Evolutionary conservation across 768 basidiomycete species (phyloP), one percentile per base, ranked within the genome.

Genomic region (Leccinum longicurvipes): DNA sequence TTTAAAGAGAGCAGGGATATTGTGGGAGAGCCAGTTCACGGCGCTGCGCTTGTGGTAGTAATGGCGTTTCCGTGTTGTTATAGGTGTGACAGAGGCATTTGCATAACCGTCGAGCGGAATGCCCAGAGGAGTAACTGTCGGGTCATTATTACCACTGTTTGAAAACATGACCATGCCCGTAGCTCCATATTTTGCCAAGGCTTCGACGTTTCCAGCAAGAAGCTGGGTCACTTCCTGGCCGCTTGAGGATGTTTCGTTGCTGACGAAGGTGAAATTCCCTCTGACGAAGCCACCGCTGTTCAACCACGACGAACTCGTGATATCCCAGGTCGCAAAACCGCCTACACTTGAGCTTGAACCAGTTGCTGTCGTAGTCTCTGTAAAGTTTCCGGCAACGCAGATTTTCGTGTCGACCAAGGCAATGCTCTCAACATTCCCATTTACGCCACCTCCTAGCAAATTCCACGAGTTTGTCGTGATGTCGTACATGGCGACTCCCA

Each of bases 261-360:
- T 79, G 19, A 91, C 76, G 58, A 92, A 82, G 1, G 84, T 74
- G 72, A 95, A 81, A 54, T 76, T 79, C 19, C 91, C 91, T 27
- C 81, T 73, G 28, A 93, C 65, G 63, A 91, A 87, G 4, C 91
- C 88, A 29, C 89, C 86, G 48, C 77, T 80, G 62, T 85, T 87
- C 50, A 82, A 77, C 94, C 94, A 97, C 1, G 77, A 67, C 3
- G 75, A 73, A 23, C 75, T 75, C 1, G 70, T 67, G 24, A 84
- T 74, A 66, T 91, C 80, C 89, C 89, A 98, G 3, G 77, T 72
- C 1, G 91, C 93, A 50, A 93, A 80, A 4, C 95, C 93, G 19
- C 80, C 77, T 0, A 72, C 75, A 24, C 52, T 65, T 15, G 62
- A 62, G n/a, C 72, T 73, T 12, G 70, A 61, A 6, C 77, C 76